Conservation (phyloP, 2,329 filamentous ascomycete species). For the Exophiala bonariae region DNA sequence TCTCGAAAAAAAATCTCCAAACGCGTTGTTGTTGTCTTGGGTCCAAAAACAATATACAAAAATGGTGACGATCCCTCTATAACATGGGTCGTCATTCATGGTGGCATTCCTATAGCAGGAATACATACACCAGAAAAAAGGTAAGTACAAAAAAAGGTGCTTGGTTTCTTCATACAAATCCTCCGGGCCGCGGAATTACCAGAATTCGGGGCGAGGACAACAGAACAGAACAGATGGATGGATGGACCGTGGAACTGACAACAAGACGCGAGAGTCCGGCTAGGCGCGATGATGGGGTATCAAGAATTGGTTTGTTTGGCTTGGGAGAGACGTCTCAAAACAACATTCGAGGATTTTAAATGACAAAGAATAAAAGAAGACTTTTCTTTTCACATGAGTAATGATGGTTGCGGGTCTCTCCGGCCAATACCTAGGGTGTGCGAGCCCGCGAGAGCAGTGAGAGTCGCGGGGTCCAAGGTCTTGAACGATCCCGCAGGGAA, state of each 20-base stretch:
- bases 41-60: too few species aligned
- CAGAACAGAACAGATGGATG: neutral
- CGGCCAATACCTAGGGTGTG: conserved; percentile 21
- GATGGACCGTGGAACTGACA: neutral
- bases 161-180: neutral
- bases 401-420: conserved; percentile 17
- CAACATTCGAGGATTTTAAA: neutral
- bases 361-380: neutral
- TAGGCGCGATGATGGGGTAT: neutral
- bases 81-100: too few species aligned
- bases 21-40: too few species aligned
- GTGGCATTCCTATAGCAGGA: too few species aligned
- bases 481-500: conserved; percentile 18
- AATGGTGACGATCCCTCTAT: too few species aligned
- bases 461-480: conserved; percentile 24
- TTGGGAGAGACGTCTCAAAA: neutral
- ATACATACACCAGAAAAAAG: too few species aligned
- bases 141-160: too few species aligned
- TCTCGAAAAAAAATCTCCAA: too few species aligned
- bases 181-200: neutral
- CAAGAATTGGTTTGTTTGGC: neutral
- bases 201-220: neutral
- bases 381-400: conserved; percentile 18
- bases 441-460: conserved; percentile 22
- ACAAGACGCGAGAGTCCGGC: neutral